phyloP scores from a whole-genome alignment of 2,329 filamentous ascomycete species.

The Septoria petroselini region DNA sequence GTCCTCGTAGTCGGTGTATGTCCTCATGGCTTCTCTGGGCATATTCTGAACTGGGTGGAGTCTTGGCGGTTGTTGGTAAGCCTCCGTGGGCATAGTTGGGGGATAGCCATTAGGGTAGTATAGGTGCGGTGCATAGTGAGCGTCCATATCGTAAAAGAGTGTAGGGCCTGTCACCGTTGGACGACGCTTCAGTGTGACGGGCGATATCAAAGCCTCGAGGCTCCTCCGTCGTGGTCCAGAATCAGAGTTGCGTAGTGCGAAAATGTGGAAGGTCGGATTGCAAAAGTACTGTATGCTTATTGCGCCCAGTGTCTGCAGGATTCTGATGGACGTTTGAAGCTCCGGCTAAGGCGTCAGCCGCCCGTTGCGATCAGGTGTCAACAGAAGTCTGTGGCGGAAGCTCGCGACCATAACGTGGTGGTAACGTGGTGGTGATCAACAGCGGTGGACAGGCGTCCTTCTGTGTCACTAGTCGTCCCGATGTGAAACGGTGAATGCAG shows the following conservation, averaged over 20 bases:
- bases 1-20: slow-evolving; percentile 36
- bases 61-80: slow-evolving; percentile 22
- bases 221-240: neutral
- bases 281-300: slow-evolving; percentile 25
- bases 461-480: slow-evolving; percentile 2
- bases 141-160: slow-evolving; percentile 28
- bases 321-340: slow-evolving; percentile 22
- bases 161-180: neutral
- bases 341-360: slow-evolving; percentile 30
- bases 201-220: too few species aligned
- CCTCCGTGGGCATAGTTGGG: slow-evolving; percentile 33
- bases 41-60: slow-evolving; percentile 35
- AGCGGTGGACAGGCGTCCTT: neutral
- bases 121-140: slow-evolving; percentile 31
- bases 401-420: slow-evolving; percentile 19
- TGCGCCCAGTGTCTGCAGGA: slow-evolving; percentile 24
- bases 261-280: slow-evolving; percentile 23
- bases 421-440: slow-evolving; percentile 16
- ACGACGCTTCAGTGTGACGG: slow-evolving; percentile 16
- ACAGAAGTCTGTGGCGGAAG: slow-evolving; percentile 23
- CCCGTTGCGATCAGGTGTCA: slow-evolving; percentile 25
- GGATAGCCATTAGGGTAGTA: slow-evolving; percentile 35
- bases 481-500: slow-evolving; percentile 5
- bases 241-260: slow-evolving; percentile 24
- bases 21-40: slow-evolving; percentile 36